These are phyloP conservation scores for Diphasiastrum complanatum DNA, from an alignment of 83 land plant genomes.

Conservation along the genomic window DNA sequence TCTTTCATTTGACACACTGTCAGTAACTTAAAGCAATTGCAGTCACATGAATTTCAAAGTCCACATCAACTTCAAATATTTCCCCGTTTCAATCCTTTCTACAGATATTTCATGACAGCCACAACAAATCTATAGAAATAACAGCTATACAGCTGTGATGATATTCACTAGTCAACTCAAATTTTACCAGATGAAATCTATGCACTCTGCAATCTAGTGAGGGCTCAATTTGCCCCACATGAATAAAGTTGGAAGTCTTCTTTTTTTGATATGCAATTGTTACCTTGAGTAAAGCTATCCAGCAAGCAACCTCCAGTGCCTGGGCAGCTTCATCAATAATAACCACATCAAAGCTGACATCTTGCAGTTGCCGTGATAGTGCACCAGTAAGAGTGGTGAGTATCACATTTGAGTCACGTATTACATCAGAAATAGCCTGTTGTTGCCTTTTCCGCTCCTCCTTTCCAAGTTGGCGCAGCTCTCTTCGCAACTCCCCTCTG, in stretches of 20 bases:
- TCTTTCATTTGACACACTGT: too few relatives aligned
- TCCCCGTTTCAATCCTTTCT: too few relatives aligned
- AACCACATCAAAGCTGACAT: constrained; percentile 71
- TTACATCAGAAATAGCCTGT: constrained; percentile 91
- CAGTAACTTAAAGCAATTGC: too few relatives aligned
- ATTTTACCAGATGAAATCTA: too few relatives aligned
- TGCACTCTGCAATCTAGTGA: too few relatives aligned
- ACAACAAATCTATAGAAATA: too few relatives aligned
- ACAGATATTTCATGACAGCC: too few relatives aligned
- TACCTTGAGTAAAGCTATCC: constrained; percentile 96
- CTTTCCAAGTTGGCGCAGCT: constrained; percentile 70
- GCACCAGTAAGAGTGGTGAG: constrained; percentile 94
- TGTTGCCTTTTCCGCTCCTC: constrained; percentile 96
- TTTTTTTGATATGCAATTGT: background rate
- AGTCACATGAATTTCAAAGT: too few relatives aligned
- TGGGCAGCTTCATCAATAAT: constrained; percentile 99
- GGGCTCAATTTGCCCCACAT: too few relatives aligned
- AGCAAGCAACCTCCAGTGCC: constrained; percentile 94
- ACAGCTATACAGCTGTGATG: too few relatives aligned
- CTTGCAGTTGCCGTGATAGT: constrained; percentile 57
- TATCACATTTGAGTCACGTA: constrained; percentile 75
- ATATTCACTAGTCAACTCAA: too few relatives aligned
- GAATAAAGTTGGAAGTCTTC: background rate
- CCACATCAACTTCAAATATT: too few relatives aligned
- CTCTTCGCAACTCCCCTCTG: constrained; percentile 74